phyloP scores from a whole-genome alignment of 2,329 filamentous ascomycete genomes.

The Thermoascus crustaceus region DNA sequence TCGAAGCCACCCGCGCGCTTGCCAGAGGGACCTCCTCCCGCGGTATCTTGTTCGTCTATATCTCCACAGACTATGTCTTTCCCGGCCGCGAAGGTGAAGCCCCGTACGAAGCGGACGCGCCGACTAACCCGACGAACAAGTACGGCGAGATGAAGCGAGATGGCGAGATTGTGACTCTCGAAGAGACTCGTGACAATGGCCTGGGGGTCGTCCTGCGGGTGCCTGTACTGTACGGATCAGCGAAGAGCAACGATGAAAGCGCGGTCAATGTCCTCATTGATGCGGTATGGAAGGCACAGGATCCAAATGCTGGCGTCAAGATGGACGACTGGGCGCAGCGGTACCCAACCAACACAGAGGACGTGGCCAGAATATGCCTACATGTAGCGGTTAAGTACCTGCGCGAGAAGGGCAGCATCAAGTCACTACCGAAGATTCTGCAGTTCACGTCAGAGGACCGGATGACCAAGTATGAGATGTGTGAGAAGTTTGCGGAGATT shows the following conservation, averaged over 20 bases:
- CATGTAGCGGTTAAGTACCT: constrained; percentile 67
- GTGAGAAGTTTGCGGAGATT: constrained; percentile 66
- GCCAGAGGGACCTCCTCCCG: constrained; percentile 57
- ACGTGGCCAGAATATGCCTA: constrained; percentile 69
- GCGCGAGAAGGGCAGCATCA: constrained; percentile 38
- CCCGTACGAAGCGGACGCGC: constrained; percentile 62
- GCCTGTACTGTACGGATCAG: constrained; percentile 76
- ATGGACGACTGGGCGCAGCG: constrained; percentile 83
- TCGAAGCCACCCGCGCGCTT: constrained; percentile 59
- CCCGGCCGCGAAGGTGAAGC: constrained; percentile 72
- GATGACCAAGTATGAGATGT: constrained; percentile 87
- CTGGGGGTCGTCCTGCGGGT: constrained; percentile 66
- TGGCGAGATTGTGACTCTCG: constrained; percentile 62
- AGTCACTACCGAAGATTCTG: constrained; percentile 58
- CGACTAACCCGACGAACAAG: constrained; percentile 65
- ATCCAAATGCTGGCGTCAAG: constrained; percentile 51
- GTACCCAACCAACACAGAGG: constrained; percentile 83
- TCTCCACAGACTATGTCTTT: constrained; percentile 71
- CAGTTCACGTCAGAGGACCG: constrained; percentile 83
- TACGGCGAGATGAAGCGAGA: constrained; percentile 69
- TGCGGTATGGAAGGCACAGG: constrained; percentile 64
- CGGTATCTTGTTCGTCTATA: constrained; percentile 47
- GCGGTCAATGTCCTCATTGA: constrained; percentile 78
- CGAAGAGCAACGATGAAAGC: constrained; percentile 63
- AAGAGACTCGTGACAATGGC: constrained; percentile 46